Base-by-base conservation (phyloP, 768 basidiomycete species). In the Melanogaster broomeanus region DNA sequence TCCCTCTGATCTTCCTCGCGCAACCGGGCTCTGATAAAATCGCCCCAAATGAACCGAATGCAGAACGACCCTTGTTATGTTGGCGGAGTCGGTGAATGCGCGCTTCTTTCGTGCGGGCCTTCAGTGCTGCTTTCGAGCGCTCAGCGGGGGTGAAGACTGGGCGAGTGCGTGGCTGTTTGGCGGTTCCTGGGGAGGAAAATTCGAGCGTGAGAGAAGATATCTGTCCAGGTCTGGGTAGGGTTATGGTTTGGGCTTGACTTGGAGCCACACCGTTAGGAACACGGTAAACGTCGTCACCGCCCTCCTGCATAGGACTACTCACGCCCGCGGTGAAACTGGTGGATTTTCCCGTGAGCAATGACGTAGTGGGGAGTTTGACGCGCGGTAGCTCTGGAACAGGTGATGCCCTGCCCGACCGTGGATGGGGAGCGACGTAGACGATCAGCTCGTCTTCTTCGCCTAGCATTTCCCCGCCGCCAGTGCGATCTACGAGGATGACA, bases 401-500 rank as follows among this genome's bases (percentile, higher is more conserved):
- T 4, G 65, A 55, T 24, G 28, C 40, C 21, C 52, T 47, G 3
- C 48, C 45, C 3, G 59, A 59, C 1, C 85, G 80, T 6, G 88
- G 88, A 60, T 87, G 80, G 0, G 89, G 88, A 0, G 88, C 87
- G 24, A 83, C 84, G 61, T 90, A 90, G 10, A 91, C 88, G 48
- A 91, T 90, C 4, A 80, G 62, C 49, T 91, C 89, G 18, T 87
- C 85, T 27, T 83, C 83, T 10, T 64, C 68, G 1, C 63, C 68
- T 22, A 58, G 52, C 1, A 33, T 53, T 30, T 48, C 49, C 0
- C 54, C 60, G 10, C 55, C 49, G 1, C 59, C 61, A 3, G 51
- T 28, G 11, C 61, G 53, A 50, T 68, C 61, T 35, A 62, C 44
- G 19, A 61, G 61, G 27, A 66, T 63, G 37, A 49, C 42, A 2